Percentiles rank a stretch among this genome's conserved stretches.
Evolutionary conservation across 352 stramenopile genomes (phyloP).

Genomic region (Pythium aristosporum): DNA sequence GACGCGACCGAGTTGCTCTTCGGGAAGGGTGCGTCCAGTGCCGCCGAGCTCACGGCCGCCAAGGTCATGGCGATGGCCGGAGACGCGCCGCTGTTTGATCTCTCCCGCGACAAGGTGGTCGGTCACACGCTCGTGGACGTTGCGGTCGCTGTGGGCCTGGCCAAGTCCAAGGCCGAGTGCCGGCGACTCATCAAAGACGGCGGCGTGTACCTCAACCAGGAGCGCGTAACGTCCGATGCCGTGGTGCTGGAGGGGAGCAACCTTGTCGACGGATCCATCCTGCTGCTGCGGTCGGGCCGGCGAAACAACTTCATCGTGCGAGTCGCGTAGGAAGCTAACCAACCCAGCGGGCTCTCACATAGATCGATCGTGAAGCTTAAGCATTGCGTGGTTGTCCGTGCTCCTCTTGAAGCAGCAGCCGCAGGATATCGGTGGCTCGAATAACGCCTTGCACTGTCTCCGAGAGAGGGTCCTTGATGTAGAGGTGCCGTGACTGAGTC

Average conservation of each 20-base stretch:
- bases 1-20: slow-evolving; percentile 69
- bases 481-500: slow-evolving; percentile 32
- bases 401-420: slow-evolving; percentile 53
- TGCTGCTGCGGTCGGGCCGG: slow-evolving; percentile 70
- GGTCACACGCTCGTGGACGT: slow-evolving; percentile 89
- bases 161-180: slow-evolving; percentile 95
- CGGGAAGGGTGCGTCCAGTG: slow-evolving; percentile 40
- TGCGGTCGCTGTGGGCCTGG: slow-evolving; percentile 85
- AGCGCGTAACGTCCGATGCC: slow-evolving; percentile 60
- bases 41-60: slow-evolving; percentile 55
- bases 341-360: neutral
- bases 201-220: slow-evolving; percentile 93
- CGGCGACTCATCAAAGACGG: slow-evolving; percentile 95
- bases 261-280: slow-evolving; percentile 64
- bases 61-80: slow-evolving; percentile 68
- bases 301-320: slow-evolving; percentile 84
- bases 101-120: slow-evolving; percentile 52
- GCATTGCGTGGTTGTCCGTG: slow-evolving; percentile 28
- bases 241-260: slow-evolving; percentile 32
- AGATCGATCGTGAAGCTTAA: slow-evolving; percentile 6
- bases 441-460: slow-evolving; percentile 34
- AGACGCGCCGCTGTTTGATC: slow-evolving; percentile 50
- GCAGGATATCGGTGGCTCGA: slow-evolving; percentile 49
- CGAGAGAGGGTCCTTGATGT: slow-evolving; percentile 15
- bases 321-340: slow-evolving; percentile 29